Base-by-base conservation (phyloP, 257 asterid species). In the Solanum gracilifrons region DNA sequence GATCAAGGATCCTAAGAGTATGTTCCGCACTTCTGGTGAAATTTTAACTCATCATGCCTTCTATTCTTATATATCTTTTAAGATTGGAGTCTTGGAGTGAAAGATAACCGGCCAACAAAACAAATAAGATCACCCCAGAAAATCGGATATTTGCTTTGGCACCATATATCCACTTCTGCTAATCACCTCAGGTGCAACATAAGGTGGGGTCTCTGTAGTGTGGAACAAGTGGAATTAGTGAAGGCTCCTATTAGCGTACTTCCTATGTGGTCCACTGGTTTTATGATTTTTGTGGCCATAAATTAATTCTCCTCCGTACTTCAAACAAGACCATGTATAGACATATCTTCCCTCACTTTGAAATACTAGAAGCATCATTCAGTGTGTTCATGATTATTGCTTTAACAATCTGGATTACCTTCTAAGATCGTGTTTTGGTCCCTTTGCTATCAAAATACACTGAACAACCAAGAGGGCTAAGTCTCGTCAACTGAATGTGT, bases 281-380 rank as follows among this genome's bases (percentile, higher is more conserved):
- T 88, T 20, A 13, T 84, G 31, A 51, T 73, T 68, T 64, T 83
- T 37, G 37, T 46, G 55, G 51, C n/a, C 82, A 25, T 20, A 23
- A 39, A 37, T 64, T 36, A 55, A 4, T 3, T 8, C 29, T 66
- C 79, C 12, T 85, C 69, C 15, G 16, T 13, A 88, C 76, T 69
- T 69, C 37, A 69, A 69, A 69, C 76, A 31, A 31, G 7, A 69
- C 76, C 23, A 69, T 88, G 88, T 66, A 88, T 32, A 74, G 90
- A 32, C 87, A 88, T 79, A 6, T 84, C n/a, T 84, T 60, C 68
- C 80, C 90, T n/a, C 83, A 55, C 29, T 55, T 88, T 6, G 75
- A 86, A 68, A 66, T 88, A 25, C 88, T 87, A 43, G n/a, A n/a
- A n/a, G 85, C 88, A 73, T 86, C 88, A 60, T 88, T 88, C 68